A percentile compares a stretch with the other conserved stretches of the same genome.
Conservation (phyloP, 1,284 basidiomycete species). For the Peniophora sp. region DNA sequence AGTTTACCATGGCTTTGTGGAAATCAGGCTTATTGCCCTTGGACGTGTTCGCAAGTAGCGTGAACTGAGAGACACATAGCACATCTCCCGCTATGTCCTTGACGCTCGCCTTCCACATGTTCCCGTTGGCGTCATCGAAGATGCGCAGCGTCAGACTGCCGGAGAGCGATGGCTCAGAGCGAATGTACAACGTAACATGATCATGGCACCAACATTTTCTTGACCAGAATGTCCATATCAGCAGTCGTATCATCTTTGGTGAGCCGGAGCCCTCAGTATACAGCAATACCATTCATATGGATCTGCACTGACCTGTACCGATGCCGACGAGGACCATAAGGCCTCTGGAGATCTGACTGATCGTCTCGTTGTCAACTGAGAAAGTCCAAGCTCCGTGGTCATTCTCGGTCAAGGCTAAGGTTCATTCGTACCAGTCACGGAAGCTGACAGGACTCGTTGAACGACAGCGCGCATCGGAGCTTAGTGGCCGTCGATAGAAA, state of each 20-base stretch:
- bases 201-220: conserved; percentile 78
- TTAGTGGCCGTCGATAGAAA: too few species aligned
- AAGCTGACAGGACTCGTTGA: conserved; percentile 69
- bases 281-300: neutral
- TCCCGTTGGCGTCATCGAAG: conserved; percentile 56
- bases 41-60: conserved; percentile 77
- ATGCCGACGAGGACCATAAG: conserved; percentile 87
- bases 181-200: too few species aligned
- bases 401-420: neutral
- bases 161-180: too few species aligned
- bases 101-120: conserved; percentile 79
- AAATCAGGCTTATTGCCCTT: conserved; percentile 90
- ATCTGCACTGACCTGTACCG: conserved; percentile 47
- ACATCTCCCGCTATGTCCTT: conserved; percentile 82
- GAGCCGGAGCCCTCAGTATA: conserved; percentile 11
- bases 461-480: conserved; percentile 64
- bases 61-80: conserved; percentile 89
- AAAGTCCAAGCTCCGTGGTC: neutral
- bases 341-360: conserved; percentile 77
- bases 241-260: conserved; percentile 66
- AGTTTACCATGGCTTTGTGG: conserved; percentile 77
- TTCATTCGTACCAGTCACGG: conserved; percentile 50
- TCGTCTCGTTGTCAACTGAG: conserved; percentile 59
- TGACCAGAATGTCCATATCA: conserved; percentile 65
- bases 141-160: conserved; percentile 60